Conservation (phyloP, 257 asterid species). For the Solanum clarkiae region DNA sequence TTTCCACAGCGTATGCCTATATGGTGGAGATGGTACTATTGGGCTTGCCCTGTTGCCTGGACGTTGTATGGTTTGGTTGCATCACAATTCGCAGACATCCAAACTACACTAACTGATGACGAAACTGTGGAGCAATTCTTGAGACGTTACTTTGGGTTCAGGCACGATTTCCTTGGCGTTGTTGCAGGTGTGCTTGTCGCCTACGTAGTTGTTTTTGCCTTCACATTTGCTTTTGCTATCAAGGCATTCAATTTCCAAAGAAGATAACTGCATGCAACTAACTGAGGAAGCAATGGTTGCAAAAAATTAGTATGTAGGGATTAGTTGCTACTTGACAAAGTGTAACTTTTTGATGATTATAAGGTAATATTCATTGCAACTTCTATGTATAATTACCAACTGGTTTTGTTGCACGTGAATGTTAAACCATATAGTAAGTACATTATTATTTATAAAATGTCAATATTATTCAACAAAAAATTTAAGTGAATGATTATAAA, state of each 20-base stretch:
- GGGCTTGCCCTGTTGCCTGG: constrained; percentile 38
- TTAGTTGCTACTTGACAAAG: background rate
- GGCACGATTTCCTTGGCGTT: constrained; percentile 35
- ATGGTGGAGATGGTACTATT: constrained; percentile 58
- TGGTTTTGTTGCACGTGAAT: too few species aligned
- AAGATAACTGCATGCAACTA: constrained; percentile 8
- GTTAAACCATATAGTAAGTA: too few species aligned
- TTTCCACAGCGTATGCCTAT: constrained; percentile 25
- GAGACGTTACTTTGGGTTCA: constrained; percentile 38
- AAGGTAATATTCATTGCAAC: background rate
- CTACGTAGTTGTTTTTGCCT: constrained; percentile 22
- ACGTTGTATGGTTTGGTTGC: constrained; percentile 34
- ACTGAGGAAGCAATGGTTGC: background rate
- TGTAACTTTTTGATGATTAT: background rate
- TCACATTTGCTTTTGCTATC: constrained; percentile 30
- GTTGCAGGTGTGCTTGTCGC: constrained; percentile 29
- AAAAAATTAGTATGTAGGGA: background rate
- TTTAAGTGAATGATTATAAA: too few species aligned
- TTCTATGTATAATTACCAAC: background rate
- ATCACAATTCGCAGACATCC: constrained; percentile 33
- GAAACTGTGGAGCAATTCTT: constrained; percentile 30
- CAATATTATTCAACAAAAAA: too few species aligned
- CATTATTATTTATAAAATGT: too few species aligned
- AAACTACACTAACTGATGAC: background rate
- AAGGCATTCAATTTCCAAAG: constrained; percentile 51